Base-by-base conservation (phyloP, 441 rosid genomes). In the Syzygium malaccense region DNA sequence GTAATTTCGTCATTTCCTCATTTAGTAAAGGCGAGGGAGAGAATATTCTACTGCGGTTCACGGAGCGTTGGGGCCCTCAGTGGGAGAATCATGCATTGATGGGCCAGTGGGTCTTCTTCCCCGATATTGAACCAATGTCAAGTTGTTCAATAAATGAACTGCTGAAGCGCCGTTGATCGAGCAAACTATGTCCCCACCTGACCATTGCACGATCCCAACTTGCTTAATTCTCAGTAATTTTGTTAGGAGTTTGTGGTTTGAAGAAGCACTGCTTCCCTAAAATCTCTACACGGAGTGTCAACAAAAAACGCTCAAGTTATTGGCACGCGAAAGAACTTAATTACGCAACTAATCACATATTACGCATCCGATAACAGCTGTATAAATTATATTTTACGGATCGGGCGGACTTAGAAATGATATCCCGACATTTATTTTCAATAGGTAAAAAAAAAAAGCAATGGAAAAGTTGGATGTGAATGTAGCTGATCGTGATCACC, bases 341-440 rank as follows among this genome's bases (percentile, higher is more conserved):
- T 13, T 23, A 37, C 2, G 6, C 12, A 26, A 41, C 15, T 14
- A 41, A 75, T 75, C 18, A 11, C 14, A 3, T 23, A 9, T 2
- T 5, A n/a, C 8, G 8, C 1, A 41, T 75, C 3, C 18, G 0
- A 37, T 23, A 12, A 12, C 14, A 23, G 3, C 18, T 11, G 1
- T 68, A 0, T 33, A 19, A 68, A 33, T 68, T 33, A 11, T 33
- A 26, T 20, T 68, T 68, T 68, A 68, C 28, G 8, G 80, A 33
- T 33, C 4, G 14, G 14, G 32, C 9, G 25, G 45, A 33, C 41
- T 9, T 68, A 18, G 45, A 32, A 71, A 33, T 75, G 12, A 12
- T 75, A 75, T 37, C 51, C 3, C 18, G 5, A 6, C 17, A 12
- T 75, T 1, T 75, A 41, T 37, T 37, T 71, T 23, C 23, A 0